Conservation (phyloP, 2,329 filamentous ascomycete genomes). For the Claviceps fusiformis region DNA sequence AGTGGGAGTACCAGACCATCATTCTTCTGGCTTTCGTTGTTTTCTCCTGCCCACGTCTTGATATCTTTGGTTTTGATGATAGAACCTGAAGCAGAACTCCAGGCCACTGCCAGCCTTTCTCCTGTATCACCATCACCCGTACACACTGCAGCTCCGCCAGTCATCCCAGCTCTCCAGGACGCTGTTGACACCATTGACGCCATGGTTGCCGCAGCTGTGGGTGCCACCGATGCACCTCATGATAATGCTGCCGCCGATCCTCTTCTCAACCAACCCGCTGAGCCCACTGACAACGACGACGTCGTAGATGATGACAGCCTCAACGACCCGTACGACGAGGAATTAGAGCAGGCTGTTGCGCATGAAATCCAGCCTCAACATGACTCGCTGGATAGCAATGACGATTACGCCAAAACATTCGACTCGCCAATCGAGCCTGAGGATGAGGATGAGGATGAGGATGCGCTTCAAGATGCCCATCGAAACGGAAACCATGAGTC, state of each 20-base stretch:
- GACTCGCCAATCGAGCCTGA: constrained; percentile 30
- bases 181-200: constrained; percentile 37
- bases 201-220: constrained; percentile 26
- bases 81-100: constrained; percentile 30
- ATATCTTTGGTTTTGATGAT: constrained; percentile 26
- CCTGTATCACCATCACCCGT: constrained; percentile 37
- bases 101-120: constrained; percentile 39
- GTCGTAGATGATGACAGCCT: constrained; percentile 33
- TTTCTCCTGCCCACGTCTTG: constrained; percentile 1
- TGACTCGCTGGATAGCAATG: constrained; percentile 23
- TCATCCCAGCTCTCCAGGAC: constrained; percentile 37
- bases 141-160: constrained; percentile 30
- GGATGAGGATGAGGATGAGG: constrained; percentile 23
- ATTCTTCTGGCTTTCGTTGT: constrained; percentile 6
- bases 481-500: constrained; percentile 28
- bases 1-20: neutral
- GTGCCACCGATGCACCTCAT: constrained; percentile 13
- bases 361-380: constrained; percentile 14
- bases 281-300: constrained; percentile 23
- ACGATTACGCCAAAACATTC: constrained; percentile 39
- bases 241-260: constrained; percentile 19
- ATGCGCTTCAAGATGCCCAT: constrained; percentile 16
- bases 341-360: constrained; percentile 14
- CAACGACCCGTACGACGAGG: constrained; percentile 32
- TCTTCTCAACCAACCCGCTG: constrained; percentile 15